phyloP scores from a whole-genome alignment of 129 eudicot genomes.

The Scalesia atractyloides region DNA sequence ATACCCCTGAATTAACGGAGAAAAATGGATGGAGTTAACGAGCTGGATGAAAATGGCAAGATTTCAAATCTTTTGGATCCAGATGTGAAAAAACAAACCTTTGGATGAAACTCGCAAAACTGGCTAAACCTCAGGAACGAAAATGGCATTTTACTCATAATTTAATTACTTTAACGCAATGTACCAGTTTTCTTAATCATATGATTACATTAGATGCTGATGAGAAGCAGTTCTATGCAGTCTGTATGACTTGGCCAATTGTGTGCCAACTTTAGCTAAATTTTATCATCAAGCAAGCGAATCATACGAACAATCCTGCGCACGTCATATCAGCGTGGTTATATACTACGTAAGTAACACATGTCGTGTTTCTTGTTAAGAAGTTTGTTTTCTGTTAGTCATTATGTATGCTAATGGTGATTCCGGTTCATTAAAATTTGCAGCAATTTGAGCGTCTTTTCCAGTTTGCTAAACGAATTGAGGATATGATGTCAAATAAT shows the following conservation, averaged over 20 bases:
- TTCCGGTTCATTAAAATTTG: slow-evolving; percentile 19
- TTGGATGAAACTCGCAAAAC: no score
- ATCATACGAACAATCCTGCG: slow-evolving; percentile 81
- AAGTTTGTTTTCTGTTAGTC: slow-evolving; percentile 12
- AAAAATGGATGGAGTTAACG: no score
- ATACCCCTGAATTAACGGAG: no score
- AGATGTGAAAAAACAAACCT: no score
- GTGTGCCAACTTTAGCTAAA: slow-evolving; percentile 81
- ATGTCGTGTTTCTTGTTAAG: neutral
- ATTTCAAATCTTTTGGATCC: no score
- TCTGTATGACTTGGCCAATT: slow-evolving; percentile 89
- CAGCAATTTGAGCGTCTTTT: slow-evolving; percentile 93
- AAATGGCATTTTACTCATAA: slow-evolving; percentile 35
- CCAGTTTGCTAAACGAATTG: slow-evolving; percentile 81
- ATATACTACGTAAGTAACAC: slow-evolving; percentile 64
- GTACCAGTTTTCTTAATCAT: neutral
- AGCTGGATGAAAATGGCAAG: no score
- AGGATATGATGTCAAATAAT: slow-evolving; percentile 69
- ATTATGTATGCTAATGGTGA: slow-evolving; percentile 10
- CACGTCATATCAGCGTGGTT: slow-evolving; percentile 71
- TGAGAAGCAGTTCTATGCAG: slow-evolving; percentile 58
- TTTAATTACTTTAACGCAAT: slow-evolving; percentile 36
- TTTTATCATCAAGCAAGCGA: slow-evolving; percentile 97
- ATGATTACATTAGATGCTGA: slow-evolving; percentile 24
- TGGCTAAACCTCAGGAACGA: no score